These are phyloP conservation scores for Leccinum pachyderme DNA, from an alignment of 1,284 basidiomycete genomes.

Conservation along the genomic window DNA sequence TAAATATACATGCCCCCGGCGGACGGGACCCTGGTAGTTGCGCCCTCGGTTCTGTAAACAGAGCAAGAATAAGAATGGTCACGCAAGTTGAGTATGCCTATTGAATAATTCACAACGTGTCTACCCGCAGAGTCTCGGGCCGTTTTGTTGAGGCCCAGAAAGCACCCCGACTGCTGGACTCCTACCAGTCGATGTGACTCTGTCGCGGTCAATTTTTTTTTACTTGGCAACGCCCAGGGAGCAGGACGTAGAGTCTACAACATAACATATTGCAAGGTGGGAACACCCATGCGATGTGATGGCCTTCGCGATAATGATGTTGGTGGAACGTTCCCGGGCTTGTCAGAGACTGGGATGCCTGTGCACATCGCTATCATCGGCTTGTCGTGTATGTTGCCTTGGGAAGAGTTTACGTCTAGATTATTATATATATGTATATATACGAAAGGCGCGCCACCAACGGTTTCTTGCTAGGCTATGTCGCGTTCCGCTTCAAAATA, in stretches of 20 bases:
- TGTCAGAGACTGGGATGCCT: background rate
- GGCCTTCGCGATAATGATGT: background rate
- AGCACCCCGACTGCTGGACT: background rate
- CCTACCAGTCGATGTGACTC: background rate
- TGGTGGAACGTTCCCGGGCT: background rate
- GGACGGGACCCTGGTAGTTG: background rate
- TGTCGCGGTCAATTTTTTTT: background rate
- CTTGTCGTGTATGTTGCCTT: too few species aligned
- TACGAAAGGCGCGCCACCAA: background rate
- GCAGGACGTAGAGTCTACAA: background rate
- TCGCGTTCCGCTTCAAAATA: background rate
- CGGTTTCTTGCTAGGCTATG: background rate
- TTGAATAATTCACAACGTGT: background rate
- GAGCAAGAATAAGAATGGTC: background rate
- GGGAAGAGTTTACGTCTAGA: too few species aligned
- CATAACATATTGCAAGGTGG: background rate
- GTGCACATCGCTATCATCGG: background rate
- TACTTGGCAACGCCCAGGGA: background rate
- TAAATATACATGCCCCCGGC: too few species aligned
- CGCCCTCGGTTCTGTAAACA: background rate
- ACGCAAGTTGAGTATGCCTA: background rate
- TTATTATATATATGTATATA: too few species aligned
- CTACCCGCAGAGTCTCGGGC: background rate
- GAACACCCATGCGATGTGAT: background rate
- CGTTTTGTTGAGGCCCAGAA: background rate